These are phyloP conservation scores for Polymyxa betae DNA, from an alignment of 208 protist species.

Conservation along the genomic window DNA sequence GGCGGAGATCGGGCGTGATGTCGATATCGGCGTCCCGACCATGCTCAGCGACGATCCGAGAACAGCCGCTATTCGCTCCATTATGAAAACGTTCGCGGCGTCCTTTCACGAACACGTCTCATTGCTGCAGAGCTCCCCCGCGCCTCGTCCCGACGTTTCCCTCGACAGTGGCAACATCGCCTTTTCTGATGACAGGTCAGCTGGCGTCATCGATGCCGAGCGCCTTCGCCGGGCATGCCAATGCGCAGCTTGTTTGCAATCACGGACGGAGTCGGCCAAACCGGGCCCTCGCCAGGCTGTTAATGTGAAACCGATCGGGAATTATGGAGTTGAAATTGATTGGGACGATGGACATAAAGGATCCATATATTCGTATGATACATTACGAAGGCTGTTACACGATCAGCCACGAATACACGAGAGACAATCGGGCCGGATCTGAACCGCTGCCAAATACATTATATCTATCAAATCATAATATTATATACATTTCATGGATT, in stretches of 20 bases:
- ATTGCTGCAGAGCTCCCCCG: background rate
- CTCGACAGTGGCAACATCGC: background rate
- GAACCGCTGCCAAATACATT: too few relatives aligned
- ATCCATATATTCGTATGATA: conserved; percentile 43
- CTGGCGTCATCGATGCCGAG: background rate
- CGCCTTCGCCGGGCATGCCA: conserved; percentile 21
- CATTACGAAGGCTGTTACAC: background rate
- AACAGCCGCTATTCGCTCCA: background rate
- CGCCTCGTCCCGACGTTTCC: background rate
- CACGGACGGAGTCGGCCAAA: background rate
- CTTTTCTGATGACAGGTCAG: background rate
- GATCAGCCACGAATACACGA: conserved; percentile 18
- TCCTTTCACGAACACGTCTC: background rate
- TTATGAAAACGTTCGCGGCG: background rate
- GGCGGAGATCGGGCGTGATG: background rate
- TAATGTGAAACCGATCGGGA: background rate
- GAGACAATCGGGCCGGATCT: too few relatives aligned
- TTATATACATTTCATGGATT: too few relatives aligned
- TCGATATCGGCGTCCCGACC: background rate
- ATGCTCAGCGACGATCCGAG: background rate
- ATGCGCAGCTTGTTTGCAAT: conserved; percentile 18
- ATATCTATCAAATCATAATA: too few relatives aligned
- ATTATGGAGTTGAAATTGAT: conserved; percentile 19
- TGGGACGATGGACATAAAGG: conserved; percentile 42
- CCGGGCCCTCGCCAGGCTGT: background rate